Percentiles rank a stretch among this genome's conserved stretches.
phyloP scores from a whole-genome alignment of 139 green algal genomes.

The Yamagishiella unicocca region DNA sequence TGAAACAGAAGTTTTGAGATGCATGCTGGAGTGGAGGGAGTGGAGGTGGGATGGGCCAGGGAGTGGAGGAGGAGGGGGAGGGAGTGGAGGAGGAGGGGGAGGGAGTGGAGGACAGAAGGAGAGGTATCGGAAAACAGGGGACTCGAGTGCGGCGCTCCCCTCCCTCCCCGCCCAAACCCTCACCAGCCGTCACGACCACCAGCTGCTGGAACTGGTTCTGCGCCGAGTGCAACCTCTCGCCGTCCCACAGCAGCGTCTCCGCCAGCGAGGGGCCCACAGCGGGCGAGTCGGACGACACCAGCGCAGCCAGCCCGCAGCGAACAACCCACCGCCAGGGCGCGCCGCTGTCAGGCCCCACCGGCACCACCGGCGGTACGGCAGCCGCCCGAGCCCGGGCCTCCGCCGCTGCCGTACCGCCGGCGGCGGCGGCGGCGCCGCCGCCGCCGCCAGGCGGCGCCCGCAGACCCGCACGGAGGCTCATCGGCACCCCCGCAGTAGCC shows the following conservation, averaged over 20 bases:
- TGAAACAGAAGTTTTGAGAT: no score
- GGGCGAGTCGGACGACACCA: slow-evolving; percentile 64
- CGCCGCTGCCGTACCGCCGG: not conserved
- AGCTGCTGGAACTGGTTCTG: slow-evolving; percentile 86
- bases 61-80: no score
- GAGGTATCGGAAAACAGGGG: no score
- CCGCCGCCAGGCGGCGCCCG: not conserved
- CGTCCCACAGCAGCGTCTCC: slow-evolving; percentile 76
- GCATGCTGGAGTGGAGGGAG: no score
- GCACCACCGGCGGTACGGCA: not conserved
- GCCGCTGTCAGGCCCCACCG: not conserved
- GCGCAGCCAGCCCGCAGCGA: slow-evolving; percentile 69
- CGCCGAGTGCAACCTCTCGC: slow-evolving; percentile 66
- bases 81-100: no score
- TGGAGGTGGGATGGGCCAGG: no score
- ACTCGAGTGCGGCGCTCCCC: no score
- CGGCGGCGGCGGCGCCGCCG: not conserved
- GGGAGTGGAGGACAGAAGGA: no score
- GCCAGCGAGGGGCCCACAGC: slow-evolving; percentile 64
- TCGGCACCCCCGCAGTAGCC: slow-evolving; percentile 18
- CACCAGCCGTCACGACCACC: slow-evolving; percentile 67
- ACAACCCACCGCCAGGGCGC: slow-evolving; percentile 72
- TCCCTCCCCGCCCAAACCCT: not conserved
- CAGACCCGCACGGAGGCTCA: slow-evolving; percentile 17
- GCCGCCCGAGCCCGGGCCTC: no score